phyloP scores from a whole-genome alignment of 345 rosid species.

The Leavenworthia alabamica region DNA sequence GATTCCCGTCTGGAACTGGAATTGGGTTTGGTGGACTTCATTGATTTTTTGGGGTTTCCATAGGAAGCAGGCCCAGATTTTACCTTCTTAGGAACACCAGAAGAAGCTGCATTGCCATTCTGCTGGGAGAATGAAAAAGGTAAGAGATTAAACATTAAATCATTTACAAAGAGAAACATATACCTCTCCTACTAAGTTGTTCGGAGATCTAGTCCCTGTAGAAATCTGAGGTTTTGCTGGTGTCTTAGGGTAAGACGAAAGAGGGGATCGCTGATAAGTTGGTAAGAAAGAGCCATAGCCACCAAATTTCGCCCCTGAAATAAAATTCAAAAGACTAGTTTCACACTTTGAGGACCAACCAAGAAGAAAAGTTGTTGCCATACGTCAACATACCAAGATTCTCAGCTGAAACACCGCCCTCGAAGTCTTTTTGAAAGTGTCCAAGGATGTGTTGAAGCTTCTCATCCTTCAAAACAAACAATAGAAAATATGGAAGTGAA shows the following conservation, averaged over 20 bases:
- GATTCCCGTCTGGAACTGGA: constrained; percentile 36
- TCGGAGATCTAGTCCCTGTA: constrained; percentile 52
- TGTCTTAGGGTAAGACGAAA: constrained; percentile 51
- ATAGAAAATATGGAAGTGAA: constrained; percentile 7
- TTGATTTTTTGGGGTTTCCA: constrained; percentile 40
- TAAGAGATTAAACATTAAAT: constrained; percentile 10
- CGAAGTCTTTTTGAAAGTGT: constrained; percentile 92
- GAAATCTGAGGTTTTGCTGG: constrained; percentile 46
- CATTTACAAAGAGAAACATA: neutral
- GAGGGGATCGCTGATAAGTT: constrained; percentile 70
- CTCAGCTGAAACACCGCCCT: constrained; percentile 94
- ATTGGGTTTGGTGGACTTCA: constrained; percentile 28
- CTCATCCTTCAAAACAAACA: constrained; percentile 59
- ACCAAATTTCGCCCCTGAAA: constrained; percentile 88
- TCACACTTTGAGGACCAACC: constrained; percentile 24
- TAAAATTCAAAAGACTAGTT: constrained; percentile 26
- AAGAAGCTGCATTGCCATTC: constrained; percentile 47
- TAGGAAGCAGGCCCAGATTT: constrained; percentile 43
- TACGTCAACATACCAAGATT: constrained; percentile 69
- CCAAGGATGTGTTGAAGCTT: constrained; percentile 86
- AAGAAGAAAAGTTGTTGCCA: constrained; percentile 29
- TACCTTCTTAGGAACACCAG: constrained; percentile 33
- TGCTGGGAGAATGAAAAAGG: constrained; percentile 27
- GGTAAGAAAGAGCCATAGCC: constrained; percentile 97
- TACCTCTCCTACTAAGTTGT: constrained; percentile 61